These are phyloP conservation scores for Neonectria sp. DNA, from an alignment of 2,329 filamentous ascomycete species.

Conservation along the genomic window DNA sequence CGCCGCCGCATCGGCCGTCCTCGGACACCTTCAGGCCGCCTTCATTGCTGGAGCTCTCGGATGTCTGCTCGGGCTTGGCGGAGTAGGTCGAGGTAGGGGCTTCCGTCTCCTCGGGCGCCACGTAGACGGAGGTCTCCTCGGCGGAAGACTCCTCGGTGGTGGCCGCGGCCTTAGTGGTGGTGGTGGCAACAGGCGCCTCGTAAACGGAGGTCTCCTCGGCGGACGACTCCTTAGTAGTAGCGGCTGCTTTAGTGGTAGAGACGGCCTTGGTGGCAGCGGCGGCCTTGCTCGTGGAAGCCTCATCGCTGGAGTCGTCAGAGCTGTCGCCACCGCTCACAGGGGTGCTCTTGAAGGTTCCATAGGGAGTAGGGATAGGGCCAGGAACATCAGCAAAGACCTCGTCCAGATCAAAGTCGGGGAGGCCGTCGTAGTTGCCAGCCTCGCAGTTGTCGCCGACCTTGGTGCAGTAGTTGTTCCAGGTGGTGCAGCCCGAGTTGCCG, in stretches of 20 bases:
- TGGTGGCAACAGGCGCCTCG: slow-evolving; percentile 5
- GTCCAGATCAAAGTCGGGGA: slow-evolving; percentile 59
- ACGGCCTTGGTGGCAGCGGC: slow-evolving; percentile 23
- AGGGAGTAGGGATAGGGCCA: slow-evolving; percentile 53
- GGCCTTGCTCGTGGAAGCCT: slow-evolving; percentile 25
- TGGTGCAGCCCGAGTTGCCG: slow-evolving; percentile 71
- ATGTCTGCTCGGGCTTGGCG: slow-evolving; percentile 37
- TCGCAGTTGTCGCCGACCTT: slow-evolving; percentile 61
- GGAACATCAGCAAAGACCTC: slow-evolving; percentile 51
- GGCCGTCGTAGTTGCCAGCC: slow-evolving; percentile 61
- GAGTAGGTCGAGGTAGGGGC: slow-evolving; percentile 23
- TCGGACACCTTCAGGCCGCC: slow-evolving; percentile 51
- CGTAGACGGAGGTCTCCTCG: slow-evolving; percentile 26
- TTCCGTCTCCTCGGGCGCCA: slow-evolving; percentile 30
- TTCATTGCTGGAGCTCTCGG: slow-evolving; percentile 22
- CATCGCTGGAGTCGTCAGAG: slow-evolving; percentile 22
- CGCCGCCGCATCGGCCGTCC: slow-evolving; percentile 59
- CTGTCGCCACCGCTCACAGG: slow-evolving; percentile 31
- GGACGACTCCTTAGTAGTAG: slow-evolving; percentile 21
- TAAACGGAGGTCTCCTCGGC: slow-evolving; percentile 12
- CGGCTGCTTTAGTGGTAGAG: slow-evolving; percentile 25
- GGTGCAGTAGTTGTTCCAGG: slow-evolving; percentile 75
- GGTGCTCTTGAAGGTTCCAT: slow-evolving; percentile 44
- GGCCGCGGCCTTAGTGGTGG: slow-evolving; percentile 5
- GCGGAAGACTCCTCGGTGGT: slow-evolving; percentile 29